phyloP scores from a whole-genome alignment of 2,329 filamentous ascomycete genomes.

The Cryphonectria carpinicola region DNA sequence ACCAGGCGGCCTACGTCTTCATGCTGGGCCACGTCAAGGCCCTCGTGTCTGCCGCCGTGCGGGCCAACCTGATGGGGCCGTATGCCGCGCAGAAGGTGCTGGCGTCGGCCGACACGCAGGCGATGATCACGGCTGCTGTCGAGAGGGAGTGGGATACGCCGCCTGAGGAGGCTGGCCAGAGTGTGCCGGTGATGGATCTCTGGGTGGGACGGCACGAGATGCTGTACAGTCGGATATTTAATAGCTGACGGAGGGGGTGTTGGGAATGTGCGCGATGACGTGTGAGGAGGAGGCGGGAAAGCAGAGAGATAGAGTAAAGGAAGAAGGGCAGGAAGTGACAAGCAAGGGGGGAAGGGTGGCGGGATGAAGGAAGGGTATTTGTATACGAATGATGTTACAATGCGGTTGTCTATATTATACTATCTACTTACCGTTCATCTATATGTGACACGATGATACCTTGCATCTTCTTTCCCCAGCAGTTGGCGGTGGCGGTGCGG shows the following conservation, averaged over 20 bases:
- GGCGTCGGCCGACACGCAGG: slow-evolving; percentile 62
- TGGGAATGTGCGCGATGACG: not conserved
- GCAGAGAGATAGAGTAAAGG: too few relatives aligned
- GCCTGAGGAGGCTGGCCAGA: slow-evolving; percentile 73
- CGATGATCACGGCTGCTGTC: slow-evolving; percentile 61
- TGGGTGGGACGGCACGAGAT: slow-evolving; percentile 85
- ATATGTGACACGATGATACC: not conserved
- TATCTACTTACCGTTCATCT: not conserved
- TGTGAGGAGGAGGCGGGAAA: not conserved
- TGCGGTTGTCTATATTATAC: not conserved
- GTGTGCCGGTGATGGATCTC: slow-evolving; percentile 76
- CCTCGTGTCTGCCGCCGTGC: slow-evolving; percentile 74
- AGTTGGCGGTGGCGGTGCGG: too few relatives aligned
- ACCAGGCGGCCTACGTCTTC: slow-evolving; percentile 74
- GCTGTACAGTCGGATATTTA: slow-evolving; percentile 84
- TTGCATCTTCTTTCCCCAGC: not conserved
- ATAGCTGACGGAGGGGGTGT: slow-evolving; percentile 64
- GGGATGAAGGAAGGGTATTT: not conserved
- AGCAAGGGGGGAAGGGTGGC: not conserved
- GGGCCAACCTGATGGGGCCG: slow-evolving; percentile 77
- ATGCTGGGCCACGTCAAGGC: slow-evolving; percentile 78
- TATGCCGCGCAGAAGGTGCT: slow-evolving; percentile 78
- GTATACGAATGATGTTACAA: not conserved
- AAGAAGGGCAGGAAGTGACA: too few relatives aligned
- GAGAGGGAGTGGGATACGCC: slow-evolving; percentile 61